A percentile compares a stretch with the other conserved stretches of the same genome.
phyloP scores from a whole-genome alignment of 768 basidiomycete genomes.

The Grammothele lineata region DNA sequence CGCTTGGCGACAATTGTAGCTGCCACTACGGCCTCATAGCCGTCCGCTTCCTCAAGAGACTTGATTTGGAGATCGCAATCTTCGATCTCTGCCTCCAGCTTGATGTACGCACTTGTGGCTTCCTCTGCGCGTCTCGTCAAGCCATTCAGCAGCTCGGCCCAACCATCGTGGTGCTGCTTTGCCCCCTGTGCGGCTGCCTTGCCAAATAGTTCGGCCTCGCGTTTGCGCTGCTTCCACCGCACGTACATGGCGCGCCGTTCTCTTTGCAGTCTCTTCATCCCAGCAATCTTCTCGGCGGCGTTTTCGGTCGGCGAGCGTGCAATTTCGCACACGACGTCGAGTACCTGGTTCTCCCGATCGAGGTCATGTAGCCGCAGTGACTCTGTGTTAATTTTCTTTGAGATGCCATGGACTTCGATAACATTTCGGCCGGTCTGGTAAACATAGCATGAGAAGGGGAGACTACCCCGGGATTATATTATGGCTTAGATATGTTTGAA shows the following conservation, averaged over 20 bases:
- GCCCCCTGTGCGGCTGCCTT: no score
- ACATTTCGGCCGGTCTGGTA: conserved; percentile 40
- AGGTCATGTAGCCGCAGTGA: conserved; percentile 51
- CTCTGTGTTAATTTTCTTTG: conserved; percentile 46
- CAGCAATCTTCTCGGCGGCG: no score
- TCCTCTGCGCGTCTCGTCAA: conserved; percentile 36
- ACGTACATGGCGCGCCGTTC: conserved; percentile 39
- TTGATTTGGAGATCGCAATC: conserved; percentile 13
- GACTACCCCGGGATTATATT: no score
- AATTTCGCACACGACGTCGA: conserved; percentile 48
- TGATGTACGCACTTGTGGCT: conserved; percentile 28
- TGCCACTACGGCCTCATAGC: not conserved
- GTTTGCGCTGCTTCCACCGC: no score
- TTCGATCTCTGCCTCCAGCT: conserved; percentile 38
- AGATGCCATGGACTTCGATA: conserved; percentile 43
- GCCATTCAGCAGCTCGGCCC: conserved; percentile 40
- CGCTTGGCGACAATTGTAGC: conserved; percentile 4
- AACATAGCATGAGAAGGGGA: no score
- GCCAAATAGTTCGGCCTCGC: no score
- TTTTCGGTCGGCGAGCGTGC: not conserved
- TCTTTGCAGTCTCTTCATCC: conserved; percentile 31
- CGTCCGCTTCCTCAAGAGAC: not conserved
- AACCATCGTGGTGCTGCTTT: conserved; percentile 16
- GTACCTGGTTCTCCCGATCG: conserved; percentile 39
- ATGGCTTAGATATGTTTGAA: no score